Evolutionary conservation across 768 basidiomycete species (phyloP).

Genomic region (Sutorius australiensis): DNA sequence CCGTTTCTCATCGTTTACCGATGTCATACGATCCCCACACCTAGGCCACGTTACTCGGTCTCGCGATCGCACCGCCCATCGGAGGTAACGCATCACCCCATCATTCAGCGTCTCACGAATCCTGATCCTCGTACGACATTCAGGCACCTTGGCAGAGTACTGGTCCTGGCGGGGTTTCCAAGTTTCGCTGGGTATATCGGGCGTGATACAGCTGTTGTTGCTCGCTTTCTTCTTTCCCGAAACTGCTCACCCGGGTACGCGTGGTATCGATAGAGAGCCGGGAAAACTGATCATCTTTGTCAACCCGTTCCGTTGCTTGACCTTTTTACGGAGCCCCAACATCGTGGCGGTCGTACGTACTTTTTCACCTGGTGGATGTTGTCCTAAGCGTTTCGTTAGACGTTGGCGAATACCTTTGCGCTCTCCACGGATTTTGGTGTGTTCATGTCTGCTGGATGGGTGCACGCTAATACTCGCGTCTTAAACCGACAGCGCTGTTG

Average conservation of each 20-base stretch:
- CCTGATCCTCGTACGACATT: neutral
- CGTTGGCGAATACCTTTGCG: slow-evolving; percentile 35
- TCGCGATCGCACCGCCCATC: slow-evolving; percentile 55
- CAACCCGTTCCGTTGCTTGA: slow-evolving; percentile 55
- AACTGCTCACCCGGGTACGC: slow-evolving; percentile 57
- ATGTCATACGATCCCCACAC: too few relatives aligned
- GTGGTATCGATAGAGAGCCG: slow-evolving; percentile 48
- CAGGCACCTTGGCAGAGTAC: slow-evolving; percentile 52
- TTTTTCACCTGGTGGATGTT: neutral
- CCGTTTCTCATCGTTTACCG: neutral
- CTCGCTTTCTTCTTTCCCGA: slow-evolving; percentile 56
- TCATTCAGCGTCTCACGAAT: neutral
- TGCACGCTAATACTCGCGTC: neutral
- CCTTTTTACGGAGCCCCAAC: slow-evolving; percentile 57
- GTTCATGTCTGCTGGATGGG: slow-evolving; percentile 21
- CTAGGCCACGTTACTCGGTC: slow-evolving; percentile 51
- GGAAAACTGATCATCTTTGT: slow-evolving; percentile 40
- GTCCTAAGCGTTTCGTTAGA: slow-evolving; percentile 29
- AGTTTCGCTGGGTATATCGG: slow-evolving; percentile 38
- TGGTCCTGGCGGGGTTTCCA: slow-evolving; percentile 68
- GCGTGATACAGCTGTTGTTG: slow-evolving; percentile 36
- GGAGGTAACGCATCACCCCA: slow-evolving; percentile 39
- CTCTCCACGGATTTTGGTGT: slow-evolving; percentile 31
- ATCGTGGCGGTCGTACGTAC: slow-evolving; percentile 49
- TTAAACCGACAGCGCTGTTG: slow-evolving; percentile 36